These are phyloP conservation scores for Periglandula ipomoeae DNA, from an alignment of 2,329 filamentous ascomycete species.

Conservation along the genomic window DNA sequence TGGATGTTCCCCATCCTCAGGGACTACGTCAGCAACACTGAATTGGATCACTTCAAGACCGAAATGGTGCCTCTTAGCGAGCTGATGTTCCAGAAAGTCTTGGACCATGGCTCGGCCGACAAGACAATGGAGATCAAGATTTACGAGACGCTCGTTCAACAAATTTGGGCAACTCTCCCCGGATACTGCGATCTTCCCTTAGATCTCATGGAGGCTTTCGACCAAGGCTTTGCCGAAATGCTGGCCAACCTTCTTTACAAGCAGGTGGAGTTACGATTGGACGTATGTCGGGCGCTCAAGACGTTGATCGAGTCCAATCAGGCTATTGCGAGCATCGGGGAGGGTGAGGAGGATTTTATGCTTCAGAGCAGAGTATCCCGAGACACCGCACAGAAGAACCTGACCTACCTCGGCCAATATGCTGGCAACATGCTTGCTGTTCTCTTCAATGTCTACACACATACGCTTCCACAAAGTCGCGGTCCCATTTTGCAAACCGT, in stretches of 20 bases:
- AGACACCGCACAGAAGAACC: slow-evolving; percentile 64
- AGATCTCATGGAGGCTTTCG: slow-evolving; percentile 67
- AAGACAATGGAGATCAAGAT: slow-evolving; percentile 98
- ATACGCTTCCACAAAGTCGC: slow-evolving; percentile 86
- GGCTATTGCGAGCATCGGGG: slow-evolving; percentile 61
- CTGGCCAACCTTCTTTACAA: slow-evolving; percentile 87
- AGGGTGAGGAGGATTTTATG: slow-evolving; percentile 60
- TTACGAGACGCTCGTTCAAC: slow-evolving; percentile 90
- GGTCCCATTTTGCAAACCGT: slow-evolving; percentile 89
- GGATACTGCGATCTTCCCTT: slow-evolving; percentile 91
- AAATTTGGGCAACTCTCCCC: slow-evolving; percentile 88
- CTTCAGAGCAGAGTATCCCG: slow-evolving; percentile 72
- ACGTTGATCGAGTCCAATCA: slow-evolving; percentile 88
- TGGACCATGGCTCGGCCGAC: slow-evolving; percentile 71
- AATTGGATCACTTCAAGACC: slow-evolving; percentile 71
- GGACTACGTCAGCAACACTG: slow-evolving; percentile 83
- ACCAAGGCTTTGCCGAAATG: slow-evolving; percentile 82
- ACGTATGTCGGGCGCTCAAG: slow-evolving; percentile 80
- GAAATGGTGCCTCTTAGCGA: slow-evolving; percentile 89
- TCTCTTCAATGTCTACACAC: slow-evolving; percentile 97
- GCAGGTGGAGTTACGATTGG: slow-evolving; percentile 76
- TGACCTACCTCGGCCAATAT: slow-evolving; percentile 70
- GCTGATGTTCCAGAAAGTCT: slow-evolving; percentile 76
- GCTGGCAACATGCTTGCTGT: slow-evolving; percentile 87
- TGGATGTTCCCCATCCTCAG: slow-evolving; percentile 92